phyloP scores from a whole-genome alignment of 2,329 filamentous ascomycete species.

The Chaetomium sp. region DNA sequence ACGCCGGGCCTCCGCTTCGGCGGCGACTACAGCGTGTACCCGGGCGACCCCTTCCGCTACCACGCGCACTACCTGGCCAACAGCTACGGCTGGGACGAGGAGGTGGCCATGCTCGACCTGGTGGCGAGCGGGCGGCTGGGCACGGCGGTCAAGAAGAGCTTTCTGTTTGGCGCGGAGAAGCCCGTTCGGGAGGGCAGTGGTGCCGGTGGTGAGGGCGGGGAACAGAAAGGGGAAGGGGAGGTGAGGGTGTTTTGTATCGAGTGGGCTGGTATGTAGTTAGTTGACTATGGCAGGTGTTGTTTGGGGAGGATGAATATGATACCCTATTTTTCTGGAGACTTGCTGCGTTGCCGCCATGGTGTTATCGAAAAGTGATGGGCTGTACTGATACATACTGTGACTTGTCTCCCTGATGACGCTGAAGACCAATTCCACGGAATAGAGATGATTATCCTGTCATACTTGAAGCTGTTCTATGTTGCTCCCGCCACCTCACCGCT shows the following conservation, averaged over 20 bases:
- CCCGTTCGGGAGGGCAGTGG: constrained; percentile 28
- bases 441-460: not conserved
- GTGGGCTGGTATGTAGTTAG: constrained; percentile 86
- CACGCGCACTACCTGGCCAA: constrained; percentile 92
- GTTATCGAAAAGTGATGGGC: not conserved
- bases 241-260: constrained; percentile 83
- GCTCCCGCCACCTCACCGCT: not conserved
- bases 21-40: constrained; percentile 91
- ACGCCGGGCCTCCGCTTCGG: constrained; percentile 93
- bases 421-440: not conserved
- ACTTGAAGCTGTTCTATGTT: not conserved
- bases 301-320: constrained; percentile 18
- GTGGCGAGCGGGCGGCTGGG: constrained; percentile 85
- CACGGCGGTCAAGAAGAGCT: constrained; percentile 95
- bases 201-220: constrained; percentile 21
- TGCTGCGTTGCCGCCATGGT: not conserved
- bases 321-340: constrained; percentile 19
- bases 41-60: constrained; percentile 90
- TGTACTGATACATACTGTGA: not conserved
- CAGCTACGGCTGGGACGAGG: constrained; percentile 84
- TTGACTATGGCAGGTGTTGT: not conserved
- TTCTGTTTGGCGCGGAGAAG: constrained; percentile 75
- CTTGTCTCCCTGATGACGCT: not conserved
- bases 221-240: constrained; percentile 39
- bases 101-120: constrained; percentile 80